Conservation (phyloP, 805 yeast species). For the Metschnikowia bowlesiae region DNA sequence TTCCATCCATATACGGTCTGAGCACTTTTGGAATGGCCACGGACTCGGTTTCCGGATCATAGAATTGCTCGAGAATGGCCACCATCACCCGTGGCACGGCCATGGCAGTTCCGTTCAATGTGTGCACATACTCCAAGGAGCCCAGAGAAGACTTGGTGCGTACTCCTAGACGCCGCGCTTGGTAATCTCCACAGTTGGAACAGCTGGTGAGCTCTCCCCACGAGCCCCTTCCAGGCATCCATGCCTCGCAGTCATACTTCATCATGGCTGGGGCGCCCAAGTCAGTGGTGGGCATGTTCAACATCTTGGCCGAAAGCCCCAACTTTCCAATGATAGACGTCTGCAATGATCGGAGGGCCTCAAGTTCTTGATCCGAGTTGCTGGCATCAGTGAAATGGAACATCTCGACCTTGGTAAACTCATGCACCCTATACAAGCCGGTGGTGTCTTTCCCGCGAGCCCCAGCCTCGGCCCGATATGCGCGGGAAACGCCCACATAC, state of each 20-base stretch:
- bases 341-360: slow-evolving; percentile 62
- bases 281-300: slow-evolving; percentile 87
- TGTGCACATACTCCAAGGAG: slow-evolving; percentile 57
- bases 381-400: slow-evolving; percentile 64
- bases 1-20: slow-evolving; percentile 68
- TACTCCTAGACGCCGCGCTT: slow-evolving; percentile 77
- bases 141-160: slow-evolving; percentile 39
- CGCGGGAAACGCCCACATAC: slow-evolving; percentile 75
- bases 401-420: slow-evolving; percentile 90
- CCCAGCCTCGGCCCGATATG: slow-evolving; percentile 96
- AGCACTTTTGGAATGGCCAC: slow-evolving; percentile 66
- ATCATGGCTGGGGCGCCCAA: slow-evolving; percentile 90
- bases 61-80: slow-evolving; percentile 85
- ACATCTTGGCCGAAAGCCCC: slow-evolving; percentile 75
- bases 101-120: slow-evolving; percentile 92
- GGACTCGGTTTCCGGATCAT: slow-evolving; percentile 51
- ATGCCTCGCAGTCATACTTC: slow-evolving; percentile 91
- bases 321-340: slow-evolving; percentile 55
- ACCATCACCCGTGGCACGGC: slow-evolving; percentile 90
- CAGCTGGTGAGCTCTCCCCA: slow-evolving; percentile 94
- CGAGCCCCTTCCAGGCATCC: slow-evolving; percentile 94
- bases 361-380: slow-evolving; percentile 48
- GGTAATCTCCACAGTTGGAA: slow-evolving; percentile 90
- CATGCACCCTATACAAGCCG: slow-evolving; percentile 93
- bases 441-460: slow-evolving; percentile 90